A percentile compares a stretch with the other conserved stretches of the same genome.
phyloP scores from a whole-genome alignment of 2,329 filamentous ascomycete species.

The Cytospora paraplurivora region DNA sequence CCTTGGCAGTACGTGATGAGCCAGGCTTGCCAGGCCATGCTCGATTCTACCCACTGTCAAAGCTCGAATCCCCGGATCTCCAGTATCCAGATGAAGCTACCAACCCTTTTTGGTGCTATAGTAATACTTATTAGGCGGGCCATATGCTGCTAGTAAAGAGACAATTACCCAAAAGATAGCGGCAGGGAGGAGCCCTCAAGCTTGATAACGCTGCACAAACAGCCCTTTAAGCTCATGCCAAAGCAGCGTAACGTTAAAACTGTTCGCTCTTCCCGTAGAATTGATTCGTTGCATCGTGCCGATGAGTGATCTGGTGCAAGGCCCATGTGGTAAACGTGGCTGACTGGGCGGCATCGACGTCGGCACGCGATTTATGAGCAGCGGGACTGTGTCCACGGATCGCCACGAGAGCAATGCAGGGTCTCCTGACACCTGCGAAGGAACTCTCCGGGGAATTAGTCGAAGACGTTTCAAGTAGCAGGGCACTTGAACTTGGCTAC shows the following conservation, averaged over 20 bases:
- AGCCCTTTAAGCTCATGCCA: neutral
- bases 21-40: neutral
- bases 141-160: neutral
- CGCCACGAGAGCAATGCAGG: constrained; percentile 10
- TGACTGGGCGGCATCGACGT: neutral
- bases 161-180: neutral
- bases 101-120: neutral
- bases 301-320: neutral
- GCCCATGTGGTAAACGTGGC: neutral
- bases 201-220: neutral
- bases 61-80: neutral
- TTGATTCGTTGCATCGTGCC: neutral
- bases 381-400: neutral
- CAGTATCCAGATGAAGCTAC: neutral
- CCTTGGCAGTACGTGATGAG: neutral
- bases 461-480: constrained; percentile 20
- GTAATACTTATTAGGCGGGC: neutral
- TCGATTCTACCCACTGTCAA: neutral
- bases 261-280: neutral
- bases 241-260: neutral
- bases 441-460: constrained; percentile 10
- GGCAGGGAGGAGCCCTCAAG: neutral
- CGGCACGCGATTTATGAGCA: neutral
- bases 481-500: constrained; percentile 12
- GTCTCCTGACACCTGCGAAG: neutral